Base-by-base conservation (phyloP, 1,284 basidiomycete species). In the Naganishia cerealis region DNA sequence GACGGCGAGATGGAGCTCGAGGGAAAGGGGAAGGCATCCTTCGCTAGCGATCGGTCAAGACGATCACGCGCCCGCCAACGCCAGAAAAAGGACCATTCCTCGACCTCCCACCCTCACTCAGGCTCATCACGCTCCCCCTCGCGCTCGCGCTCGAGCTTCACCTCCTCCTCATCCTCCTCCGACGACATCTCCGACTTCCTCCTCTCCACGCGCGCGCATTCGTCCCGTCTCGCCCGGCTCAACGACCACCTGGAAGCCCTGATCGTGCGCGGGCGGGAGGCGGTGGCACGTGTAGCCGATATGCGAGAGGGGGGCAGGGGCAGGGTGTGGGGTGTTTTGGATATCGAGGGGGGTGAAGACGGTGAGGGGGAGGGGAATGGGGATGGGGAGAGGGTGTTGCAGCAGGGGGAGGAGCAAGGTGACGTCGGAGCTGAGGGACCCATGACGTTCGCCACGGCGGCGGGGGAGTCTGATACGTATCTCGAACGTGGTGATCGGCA, bases 271-370 rank as follows among this genome's bases (percentile, higher is more conserved):
- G 67, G 67, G 1, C 65, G 36, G 61, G 61, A 65, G 56, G 67
- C 67, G 46, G 54, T 65, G 3, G 16, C 12, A 33, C 42, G 50
- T 29, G 62, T 68, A 3, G 67, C 65, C 12, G 62, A n/a, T 15
- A 68, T 65, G 54, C 65, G 42, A 38, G 55, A 52, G 1, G 67
- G 67, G 3, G 67, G 43, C 15, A 68, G 58, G 55, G 67, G 67
- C 1, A 68, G 58, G 61, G 67, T 68, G 1, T 55, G 65, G 67
- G 33, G 55, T 33, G 53, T 46, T 26, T 36, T 63, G 43, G 67
- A 68, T 52, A 53, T 55, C 15, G 39, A 55, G 33, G 43, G 29
- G 33, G 48, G 12, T 33, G 66, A 40, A 29, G 39, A 43, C 3
- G 48, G 53, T 39, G 66, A 61, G 10, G 43, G 33, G 12, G 50